Conservation (phyloP, 495 filamentous ascomycete species). For the Annulohypoxylon moriforme region DNA sequence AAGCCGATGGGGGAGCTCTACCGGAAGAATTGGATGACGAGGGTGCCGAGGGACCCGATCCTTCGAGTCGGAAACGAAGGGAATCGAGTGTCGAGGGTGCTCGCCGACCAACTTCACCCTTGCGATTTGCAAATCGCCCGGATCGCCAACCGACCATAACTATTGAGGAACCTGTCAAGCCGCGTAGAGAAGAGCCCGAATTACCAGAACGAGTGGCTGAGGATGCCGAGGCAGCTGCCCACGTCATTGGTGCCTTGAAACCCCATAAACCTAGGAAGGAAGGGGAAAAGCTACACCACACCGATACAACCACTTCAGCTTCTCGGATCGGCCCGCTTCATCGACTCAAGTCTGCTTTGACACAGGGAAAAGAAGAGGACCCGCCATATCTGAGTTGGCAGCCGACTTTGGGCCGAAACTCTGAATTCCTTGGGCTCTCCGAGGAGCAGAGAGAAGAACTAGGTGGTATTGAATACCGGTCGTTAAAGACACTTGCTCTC, state of each 20-base stretch:
- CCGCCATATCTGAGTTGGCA: conserved; percentile 91
- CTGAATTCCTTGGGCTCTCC: conserved; percentile 85
- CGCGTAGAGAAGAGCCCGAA: conserved; percentile 45
- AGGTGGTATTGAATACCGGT: conserved; percentile 93
- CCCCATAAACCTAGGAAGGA: conserved; percentile 51
- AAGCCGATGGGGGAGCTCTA: conserved; percentile 81
- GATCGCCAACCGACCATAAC: conserved; percentile 68
- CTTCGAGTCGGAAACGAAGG: conserved; percentile 24
- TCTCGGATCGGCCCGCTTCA: conserved; percentile 32
- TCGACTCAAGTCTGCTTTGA: conserved; percentile 51
- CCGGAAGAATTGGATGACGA: conserved; percentile 63
- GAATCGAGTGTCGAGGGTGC: conserved; percentile 43
- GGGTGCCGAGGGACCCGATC: conserved; percentile 37
- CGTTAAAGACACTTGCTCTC: conserved; percentile 83
- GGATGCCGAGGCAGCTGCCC: conserved; percentile 48
- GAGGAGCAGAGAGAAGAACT: conserved; percentile 93
- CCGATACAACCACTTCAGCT: conserved; percentile 33
- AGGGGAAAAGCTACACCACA: conserved; percentile 43
- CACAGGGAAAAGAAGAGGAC: conserved; percentile 59
- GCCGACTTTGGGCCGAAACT: conserved; percentile 91
- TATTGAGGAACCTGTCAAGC: conserved; percentile 69
- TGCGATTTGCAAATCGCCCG: conserved; percentile 48
- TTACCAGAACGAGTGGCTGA: conserved; percentile 51
- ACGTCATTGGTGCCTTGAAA: conserved; percentile 50
- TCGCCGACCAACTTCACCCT: conserved; percentile 30